phyloP scores from a whole-genome alignment of 2,329 filamentous ascomycete species.

The Fusarium continuum region DNA sequence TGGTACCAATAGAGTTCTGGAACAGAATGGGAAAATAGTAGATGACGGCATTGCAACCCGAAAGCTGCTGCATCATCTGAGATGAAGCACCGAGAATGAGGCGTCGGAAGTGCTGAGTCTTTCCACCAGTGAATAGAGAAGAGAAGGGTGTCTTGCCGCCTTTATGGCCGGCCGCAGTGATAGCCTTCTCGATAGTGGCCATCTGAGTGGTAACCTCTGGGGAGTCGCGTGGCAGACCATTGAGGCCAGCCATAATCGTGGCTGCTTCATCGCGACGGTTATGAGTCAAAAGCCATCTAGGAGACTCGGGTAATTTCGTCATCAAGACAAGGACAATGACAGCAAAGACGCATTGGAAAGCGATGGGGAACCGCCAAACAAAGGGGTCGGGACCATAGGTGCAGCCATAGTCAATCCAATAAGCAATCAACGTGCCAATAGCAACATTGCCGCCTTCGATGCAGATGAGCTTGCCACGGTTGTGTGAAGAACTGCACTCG shows the following conservation, averaged over 20 bases:
- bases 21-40: slow-evolving; percentile 72
- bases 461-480: slow-evolving; percentile 64
- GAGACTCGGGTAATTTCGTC: slow-evolving; percentile 57
- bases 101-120: slow-evolving; percentile 72
- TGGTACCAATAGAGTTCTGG: slow-evolving; percentile 34
- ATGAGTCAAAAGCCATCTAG: slow-evolving; percentile 58
- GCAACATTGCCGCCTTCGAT: slow-evolving; percentile 56
- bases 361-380: slow-evolving; percentile 65
- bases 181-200: slow-evolving; percentile 58
- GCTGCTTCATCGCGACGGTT: slow-evolving; percentile 54
- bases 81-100: slow-evolving; percentile 68
- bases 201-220: slow-evolving; percentile 66
- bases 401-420: slow-evolving; percentile 57
- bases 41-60: slow-evolving; percentile 66
- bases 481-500: slow-evolving; percentile 61
- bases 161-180: slow-evolving; percentile 61
- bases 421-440: slow-evolving; percentile 52
- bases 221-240: slow-evolving; percentile 55
- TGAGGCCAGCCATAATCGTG: slow-evolving; percentile 42
- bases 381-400: slow-evolving; percentile 56
- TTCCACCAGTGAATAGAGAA: slow-evolving; percentile 67
- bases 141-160: slow-evolving; percentile 59
- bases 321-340: slow-evolving; percentile 54
- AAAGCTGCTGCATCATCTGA: slow-evolving; percentile 72
- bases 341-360: slow-evolving; percentile 52